These are phyloP conservation scores for Xerocomellus chrysenteron DNA, from an alignment of 768 basidiomycete genomes.

Conservation along the genomic window DNA sequence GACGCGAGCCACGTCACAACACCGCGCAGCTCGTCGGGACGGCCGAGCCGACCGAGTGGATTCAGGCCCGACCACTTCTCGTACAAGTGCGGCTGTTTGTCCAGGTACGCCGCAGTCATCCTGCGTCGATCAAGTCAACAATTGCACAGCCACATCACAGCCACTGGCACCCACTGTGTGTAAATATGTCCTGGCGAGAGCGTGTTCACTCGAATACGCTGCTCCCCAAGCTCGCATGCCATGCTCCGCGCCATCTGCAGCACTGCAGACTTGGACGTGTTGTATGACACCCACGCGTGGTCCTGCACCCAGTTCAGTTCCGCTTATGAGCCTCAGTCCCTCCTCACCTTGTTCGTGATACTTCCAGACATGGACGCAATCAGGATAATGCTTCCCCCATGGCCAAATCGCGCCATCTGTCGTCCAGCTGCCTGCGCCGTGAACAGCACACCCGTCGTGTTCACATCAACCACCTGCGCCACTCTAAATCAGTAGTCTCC, in stretches of 20 bases:
- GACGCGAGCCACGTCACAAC: conserved; percentile 70
- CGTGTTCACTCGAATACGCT: conserved; percentile 70
- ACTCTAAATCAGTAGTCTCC: background rate
- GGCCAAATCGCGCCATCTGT: conserved; percentile 52
- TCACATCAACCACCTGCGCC: conserved; percentile 60
- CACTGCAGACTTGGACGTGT: conserved; percentile 74
- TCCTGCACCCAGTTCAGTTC: conserved; percentile 42
- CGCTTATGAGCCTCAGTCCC: background rate
- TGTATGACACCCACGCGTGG: conserved; percentile 75
- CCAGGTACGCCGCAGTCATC: conserved; percentile 74
- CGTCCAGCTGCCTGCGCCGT: conserved; percentile 61
- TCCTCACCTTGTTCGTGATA: conserved; percentile 66
- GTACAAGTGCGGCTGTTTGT: conserved; percentile 58
- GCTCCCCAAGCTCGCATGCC: conserved; percentile 73
- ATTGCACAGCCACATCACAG: conserved; percentile 2
- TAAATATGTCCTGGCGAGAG: conserved; percentile 78
- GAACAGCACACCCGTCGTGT: conserved; percentile 60
- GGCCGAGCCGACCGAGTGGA: conserved; percentile 68
- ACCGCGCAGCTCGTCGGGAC: conserved; percentile 71
- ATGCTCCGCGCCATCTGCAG: conserved; percentile 80
- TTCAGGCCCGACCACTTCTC: conserved; percentile 69
- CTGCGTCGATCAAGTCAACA: conserved; percentile 31
- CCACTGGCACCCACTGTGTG: conserved; percentile 50
- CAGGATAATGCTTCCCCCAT: conserved; percentile 54
- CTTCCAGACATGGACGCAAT: conserved; percentile 63